A percentile compares a stretch with the other conserved stretches of the same genome.
Evolutionary conservation across 768 basidiomycete genomes (phyloP).

Genomic region (Lanmaoa pseudosensibilis): DNA sequence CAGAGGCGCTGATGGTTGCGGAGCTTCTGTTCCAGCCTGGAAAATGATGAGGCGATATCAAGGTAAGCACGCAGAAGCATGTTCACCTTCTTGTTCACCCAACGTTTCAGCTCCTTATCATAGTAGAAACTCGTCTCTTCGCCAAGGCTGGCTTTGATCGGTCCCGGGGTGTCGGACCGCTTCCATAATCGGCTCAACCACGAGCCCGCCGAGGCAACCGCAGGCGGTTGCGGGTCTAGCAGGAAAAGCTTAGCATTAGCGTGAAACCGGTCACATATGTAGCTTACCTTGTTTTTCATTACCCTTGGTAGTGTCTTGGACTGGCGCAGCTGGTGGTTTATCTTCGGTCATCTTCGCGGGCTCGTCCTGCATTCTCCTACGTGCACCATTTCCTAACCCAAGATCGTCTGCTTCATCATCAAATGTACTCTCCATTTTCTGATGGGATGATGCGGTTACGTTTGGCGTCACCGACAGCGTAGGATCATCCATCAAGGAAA

Average conservation of each 20-base stretch:
- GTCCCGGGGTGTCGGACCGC: constrained; percentile 62
- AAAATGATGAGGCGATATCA: not conserved
- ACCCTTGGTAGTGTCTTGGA: constrained; percentile 15
- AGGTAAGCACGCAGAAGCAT: not conserved
- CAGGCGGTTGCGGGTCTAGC: constrained; percentile 15
- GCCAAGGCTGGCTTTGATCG: constrained; percentile 89
- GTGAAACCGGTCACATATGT: not conserved
- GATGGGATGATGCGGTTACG: constrained; percentile 8
- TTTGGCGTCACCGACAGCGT: constrained; percentile 42
- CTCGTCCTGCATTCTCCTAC: constrained; percentile 34
- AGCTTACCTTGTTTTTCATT: constrained; percentile 36
- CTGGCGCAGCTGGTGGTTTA: constrained; percentile 20
- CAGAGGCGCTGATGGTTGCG: constrained; percentile 55
- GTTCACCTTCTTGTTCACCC: constrained; percentile 91
- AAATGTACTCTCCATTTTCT: constrained; percentile 9
- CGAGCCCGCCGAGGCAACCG: constrained; percentile 44
- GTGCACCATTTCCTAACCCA: constrained; percentile 79
- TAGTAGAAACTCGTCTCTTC: constrained; percentile 90
- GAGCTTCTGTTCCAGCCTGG: constrained; percentile 56
- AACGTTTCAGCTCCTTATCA: constrained; percentile 91
- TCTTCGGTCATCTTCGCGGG: constrained; percentile 31
- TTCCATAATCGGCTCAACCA: constrained; percentile 89
- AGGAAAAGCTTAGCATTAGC: not conserved
- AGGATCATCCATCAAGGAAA: constrained; percentile 77
- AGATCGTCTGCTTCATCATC: constrained; percentile 81